Evolutionary conservation across 768 basidiomycete genomes (phyloP).

Genomic region (Suillus cothurnatus): DNA sequence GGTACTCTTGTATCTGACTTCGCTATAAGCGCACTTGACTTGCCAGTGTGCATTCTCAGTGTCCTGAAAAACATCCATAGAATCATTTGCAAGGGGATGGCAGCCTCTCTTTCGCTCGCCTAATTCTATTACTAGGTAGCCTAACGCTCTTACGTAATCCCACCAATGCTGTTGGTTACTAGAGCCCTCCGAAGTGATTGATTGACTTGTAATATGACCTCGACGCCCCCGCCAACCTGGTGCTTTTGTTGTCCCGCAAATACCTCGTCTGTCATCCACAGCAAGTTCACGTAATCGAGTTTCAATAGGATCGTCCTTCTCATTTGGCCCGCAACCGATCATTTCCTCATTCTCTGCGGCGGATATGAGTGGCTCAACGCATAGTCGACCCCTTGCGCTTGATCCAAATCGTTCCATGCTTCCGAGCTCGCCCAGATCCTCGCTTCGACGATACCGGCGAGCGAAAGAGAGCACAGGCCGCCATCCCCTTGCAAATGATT

Average conservation of each 20-base stretch:
- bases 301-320: constrained; percentile 81
- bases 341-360: constrained; percentile 70
- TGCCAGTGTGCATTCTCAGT: constrained; percentile 28
- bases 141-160: background rate
- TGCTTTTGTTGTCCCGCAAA: constrained; percentile 44
- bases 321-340: constrained; percentile 78
- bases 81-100: constrained; percentile 82
- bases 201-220: constrained; percentile 26
- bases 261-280: constrained; percentile 56
- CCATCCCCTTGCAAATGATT: constrained; percentile 82
- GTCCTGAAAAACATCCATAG: constrained; percentile 73
- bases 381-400: constrained; percentile 56
- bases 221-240: constrained; percentile 53
- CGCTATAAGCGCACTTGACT: too few relatives aligned
- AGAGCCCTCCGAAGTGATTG: background rate
- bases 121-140: too few relatives aligned
- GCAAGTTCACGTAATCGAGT: constrained; percentile 59
- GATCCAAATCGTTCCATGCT: constrained; percentile 84
- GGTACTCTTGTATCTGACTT: background rate
- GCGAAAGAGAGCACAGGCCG: constrained; percentile 53
- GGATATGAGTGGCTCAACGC: constrained; percentile 61
- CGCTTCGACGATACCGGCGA: constrained; percentile 58
- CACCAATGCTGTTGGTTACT: background rate
- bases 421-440: constrained; percentile 72
- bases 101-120: constrained; percentile 54